A percentile compares a stretch with the other conserved stretches of the same genome.
These are phyloP conservation scores for Filosporella fistucella DNA, from an alignment of 495 filamentous ascomycete genomes.

Conservation along the genomic window DNA sequence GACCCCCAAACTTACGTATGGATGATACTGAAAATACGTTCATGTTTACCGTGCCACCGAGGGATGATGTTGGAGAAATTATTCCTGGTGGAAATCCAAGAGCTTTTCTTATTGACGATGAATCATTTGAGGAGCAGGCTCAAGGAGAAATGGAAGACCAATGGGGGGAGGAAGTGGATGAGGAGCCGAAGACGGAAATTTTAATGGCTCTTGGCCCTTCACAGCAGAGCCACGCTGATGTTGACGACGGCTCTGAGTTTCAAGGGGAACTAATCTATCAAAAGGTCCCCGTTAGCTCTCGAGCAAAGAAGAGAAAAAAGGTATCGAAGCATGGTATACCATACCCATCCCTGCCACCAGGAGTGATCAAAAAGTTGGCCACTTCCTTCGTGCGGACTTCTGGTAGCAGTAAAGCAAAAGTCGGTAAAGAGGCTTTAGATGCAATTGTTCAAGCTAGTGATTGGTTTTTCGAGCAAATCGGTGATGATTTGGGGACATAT, in stretches of 20 bases:
- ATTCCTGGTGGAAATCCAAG: conserved; percentile 22
- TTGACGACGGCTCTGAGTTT: no score
- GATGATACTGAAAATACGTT: conserved; percentile 26
- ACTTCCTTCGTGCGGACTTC: conserved; percentile 58
- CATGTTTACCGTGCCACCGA: conserved; percentile 21
- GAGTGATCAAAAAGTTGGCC: conserved; percentile 71
- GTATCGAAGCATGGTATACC: conserved; percentile 70
- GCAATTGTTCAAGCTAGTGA: conserved; percentile 75
- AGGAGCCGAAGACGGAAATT: conserved; percentile 9
- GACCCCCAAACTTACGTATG: conserved; percentile 14
- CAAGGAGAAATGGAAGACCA: conserved; percentile 5
- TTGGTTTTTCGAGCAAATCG: conserved; percentile 84
- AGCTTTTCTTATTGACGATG: no score
- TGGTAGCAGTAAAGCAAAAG: conserved; percentile 56
- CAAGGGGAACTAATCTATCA: no score
- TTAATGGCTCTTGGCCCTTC: conserved; percentile 30
- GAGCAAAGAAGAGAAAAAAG: conserved; percentile 51
- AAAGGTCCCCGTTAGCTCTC: no score
- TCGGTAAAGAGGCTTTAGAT: conserved; percentile 66
- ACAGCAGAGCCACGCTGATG: neutral
- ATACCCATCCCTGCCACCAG: conserved; percentile 67
- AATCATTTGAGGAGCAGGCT: conserved; percentile 24
- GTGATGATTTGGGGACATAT: conserved; percentile 74
- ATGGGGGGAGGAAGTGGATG: conserved; percentile 17
- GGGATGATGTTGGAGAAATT: conserved; percentile 13